These are phyloP conservation scores for Halophytophthora polymorphica DNA, from an alignment of 352 stramenopile species.

Conservation along the genomic window DNA sequence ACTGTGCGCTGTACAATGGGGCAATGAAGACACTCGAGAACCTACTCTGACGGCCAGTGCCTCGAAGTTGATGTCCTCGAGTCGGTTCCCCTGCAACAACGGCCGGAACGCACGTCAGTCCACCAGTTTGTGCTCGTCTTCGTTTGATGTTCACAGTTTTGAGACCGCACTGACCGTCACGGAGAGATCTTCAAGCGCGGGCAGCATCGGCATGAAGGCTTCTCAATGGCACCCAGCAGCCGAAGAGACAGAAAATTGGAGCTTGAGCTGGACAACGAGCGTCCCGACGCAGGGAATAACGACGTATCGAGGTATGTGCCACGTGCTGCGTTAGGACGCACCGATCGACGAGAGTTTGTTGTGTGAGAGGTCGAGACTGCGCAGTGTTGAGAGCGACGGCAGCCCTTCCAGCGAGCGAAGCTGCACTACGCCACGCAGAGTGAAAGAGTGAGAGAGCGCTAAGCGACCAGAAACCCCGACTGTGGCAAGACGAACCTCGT, in stretches of 20 bases:
- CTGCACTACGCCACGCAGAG: slow-evolving; percentile 15
- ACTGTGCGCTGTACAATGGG: too few relatives aligned
- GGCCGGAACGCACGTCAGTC: too few relatives aligned
- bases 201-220: slow-evolving; percentile 44
- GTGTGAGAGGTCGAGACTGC: slow-evolving; percentile 41
- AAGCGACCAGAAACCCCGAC: too few relatives aligned
- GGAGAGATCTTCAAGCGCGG: slow-evolving; percentile 49
- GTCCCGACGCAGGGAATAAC: too few relatives aligned
- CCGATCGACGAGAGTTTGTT: slow-evolving; percentile 51
- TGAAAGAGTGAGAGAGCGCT: background rate
- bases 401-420: slow-evolving; percentile 42
- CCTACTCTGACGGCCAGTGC: slow-evolving; percentile 33
- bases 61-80: slow-evolving; percentile 42
- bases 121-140: too few relatives aligned
- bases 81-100: slow-evolving; percentile 55
- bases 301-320: too few relatives aligned
- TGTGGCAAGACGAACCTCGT: slow-evolving; percentile 31
- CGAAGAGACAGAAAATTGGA: background rate
- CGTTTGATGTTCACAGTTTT: background rate
- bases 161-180: slow-evolving; percentile 28
- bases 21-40: background rate
- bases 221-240: background rate
- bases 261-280: background rate
- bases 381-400: slow-evolving; percentile 36
- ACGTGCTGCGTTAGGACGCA: too few relatives aligned